Conservation (phyloP, 352 stramenopile species). For the Heterotrichella gracilis region DNA sequence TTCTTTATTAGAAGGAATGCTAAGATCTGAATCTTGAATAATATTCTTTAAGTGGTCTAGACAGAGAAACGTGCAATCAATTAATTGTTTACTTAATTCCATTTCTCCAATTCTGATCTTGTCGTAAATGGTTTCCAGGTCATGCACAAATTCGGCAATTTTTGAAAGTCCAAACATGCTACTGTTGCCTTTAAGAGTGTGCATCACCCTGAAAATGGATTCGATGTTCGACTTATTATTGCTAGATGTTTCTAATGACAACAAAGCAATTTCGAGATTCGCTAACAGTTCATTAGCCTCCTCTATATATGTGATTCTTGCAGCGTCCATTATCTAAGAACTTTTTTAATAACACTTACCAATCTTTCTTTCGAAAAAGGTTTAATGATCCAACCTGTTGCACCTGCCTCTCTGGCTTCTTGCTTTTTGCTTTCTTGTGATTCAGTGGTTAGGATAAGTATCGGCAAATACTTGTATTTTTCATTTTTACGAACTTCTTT, state of each 20-base stretch:
- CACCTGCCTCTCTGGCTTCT: too few species aligned
- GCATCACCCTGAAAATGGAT: background rate
- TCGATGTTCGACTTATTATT: background rate
- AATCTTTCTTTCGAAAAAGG: too few species aligned
- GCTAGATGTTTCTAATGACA: background rate
- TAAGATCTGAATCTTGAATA: background rate
- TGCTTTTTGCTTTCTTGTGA: too few species aligned
- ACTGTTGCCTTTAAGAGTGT: background rate
- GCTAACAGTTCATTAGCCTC: background rate
- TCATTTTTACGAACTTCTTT: too few species aligned
- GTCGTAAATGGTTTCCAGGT: background rate
- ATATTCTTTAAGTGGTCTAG: background rate
- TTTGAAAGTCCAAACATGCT: background rate
- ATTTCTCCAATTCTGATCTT: background rate
- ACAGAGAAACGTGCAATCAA: background rate
- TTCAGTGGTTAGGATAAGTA: too few species aligned
- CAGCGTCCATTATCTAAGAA: too few species aligned
- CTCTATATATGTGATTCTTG: too few species aligned
- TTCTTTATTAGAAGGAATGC: background rate
- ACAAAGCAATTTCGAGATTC: background rate
- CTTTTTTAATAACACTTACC: too few species aligned
- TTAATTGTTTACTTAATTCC: background rate
- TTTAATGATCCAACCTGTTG: too few species aligned
- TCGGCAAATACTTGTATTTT: too few species aligned
- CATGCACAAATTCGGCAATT: conserved; percentile 1